Percentiles rank a stretch among this genome's conserved stretches.
Conservation (phyloP, 805 yeast species). For the Yarrowia sp. region DNA sequence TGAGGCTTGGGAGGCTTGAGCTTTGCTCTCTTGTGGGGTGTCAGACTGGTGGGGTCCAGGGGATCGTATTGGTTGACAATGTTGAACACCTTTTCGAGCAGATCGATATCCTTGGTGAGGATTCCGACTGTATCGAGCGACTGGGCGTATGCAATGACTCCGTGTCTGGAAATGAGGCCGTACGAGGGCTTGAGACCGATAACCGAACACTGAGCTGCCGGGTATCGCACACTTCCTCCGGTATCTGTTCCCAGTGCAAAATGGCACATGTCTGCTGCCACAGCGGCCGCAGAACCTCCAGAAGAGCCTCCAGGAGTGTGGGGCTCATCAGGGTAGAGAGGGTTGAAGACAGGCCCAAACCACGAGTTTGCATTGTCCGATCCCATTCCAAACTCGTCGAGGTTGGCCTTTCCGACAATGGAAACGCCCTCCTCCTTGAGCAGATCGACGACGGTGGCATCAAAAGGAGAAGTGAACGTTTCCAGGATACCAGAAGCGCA, state of each 20-base stretch:
- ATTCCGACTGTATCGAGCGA: constrained; percentile 94
- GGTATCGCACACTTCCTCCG: constrained; percentile 94
- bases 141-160: constrained; percentile 92
- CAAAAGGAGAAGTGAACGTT: constrained; percentile 73
- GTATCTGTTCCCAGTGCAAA: constrained; percentile 94
- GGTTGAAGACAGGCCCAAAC: constrained; percentile 52
- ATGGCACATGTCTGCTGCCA: constrained; percentile 71
- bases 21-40: constrained; percentile 43
- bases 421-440: constrained; percentile 61
- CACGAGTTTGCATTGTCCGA: constrained; percentile 50
- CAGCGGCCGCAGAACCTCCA: constrained; percentile 96
- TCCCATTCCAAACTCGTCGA: constrained; percentile 99
- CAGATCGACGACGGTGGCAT: constrained; percentile 72
- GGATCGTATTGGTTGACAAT: constrained; percentile 67
- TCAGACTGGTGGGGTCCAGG: constrained; percentile 75
- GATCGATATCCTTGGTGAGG: constrained; percentile 58
- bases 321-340: constrained; percentile 53
- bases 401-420: constrained; percentile 78
- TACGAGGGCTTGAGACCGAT: constrained; percentile 93
- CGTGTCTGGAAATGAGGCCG: constrained; percentile 91
- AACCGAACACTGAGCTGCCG: constrained; percentile 85
- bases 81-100: constrained; percentile 58
- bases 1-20: constrained; percentile 39
- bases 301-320: constrained; percentile 87
- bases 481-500: constrained; percentile 74